phyloP scores from a whole-genome alignment of 2,329 filamentous ascomycete genomes.

The Epichloe gansuensis region DNA sequence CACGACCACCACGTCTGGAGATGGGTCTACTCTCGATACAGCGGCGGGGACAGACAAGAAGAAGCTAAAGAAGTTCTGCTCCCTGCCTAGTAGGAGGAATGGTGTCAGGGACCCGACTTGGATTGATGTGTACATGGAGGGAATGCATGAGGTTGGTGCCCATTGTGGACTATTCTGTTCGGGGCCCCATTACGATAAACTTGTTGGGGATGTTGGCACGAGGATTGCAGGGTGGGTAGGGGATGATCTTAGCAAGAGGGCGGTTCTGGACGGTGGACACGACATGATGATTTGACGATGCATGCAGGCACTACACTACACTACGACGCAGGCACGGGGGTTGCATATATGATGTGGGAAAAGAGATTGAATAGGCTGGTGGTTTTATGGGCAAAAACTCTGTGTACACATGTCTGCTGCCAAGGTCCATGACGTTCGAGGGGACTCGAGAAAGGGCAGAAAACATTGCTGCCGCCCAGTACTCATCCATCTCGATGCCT shows the following conservation, averaged over 20 bases:
- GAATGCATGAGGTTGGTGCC: constrained; percentile 72
- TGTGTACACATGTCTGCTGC: no score
- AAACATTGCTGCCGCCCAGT: neutral
- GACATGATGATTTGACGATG: neutral
- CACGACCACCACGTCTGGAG: neutral
- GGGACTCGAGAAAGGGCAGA: no score
- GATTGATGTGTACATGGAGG: constrained; percentile 69
- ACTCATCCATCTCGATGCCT: constrained; percentile 15
- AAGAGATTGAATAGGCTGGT: no score
- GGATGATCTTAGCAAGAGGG: constrained; percentile 40
- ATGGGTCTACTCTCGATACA: neutral
- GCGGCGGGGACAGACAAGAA: neutral
- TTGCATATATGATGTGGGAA: no score
- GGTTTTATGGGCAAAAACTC: no score
- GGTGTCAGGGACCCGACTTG: constrained; percentile 56
- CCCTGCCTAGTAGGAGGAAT: constrained; percentile 44
- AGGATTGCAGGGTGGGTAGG: constrained; percentile 58
- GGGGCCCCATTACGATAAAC: constrained; percentile 57
- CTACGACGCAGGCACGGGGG: no score
- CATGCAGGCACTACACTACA: neutral
- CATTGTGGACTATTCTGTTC: constrained; percentile 72
- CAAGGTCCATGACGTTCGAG: no score
- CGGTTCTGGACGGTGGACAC: constrained; percentile 16
- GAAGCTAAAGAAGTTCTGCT: constrained; percentile 68
- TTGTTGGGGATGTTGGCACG: constrained; percentile 63